Evolutionary conservation across 768 basidiomycete species (phyloP).

Genomic region (Boletus speciosus): DNA sequence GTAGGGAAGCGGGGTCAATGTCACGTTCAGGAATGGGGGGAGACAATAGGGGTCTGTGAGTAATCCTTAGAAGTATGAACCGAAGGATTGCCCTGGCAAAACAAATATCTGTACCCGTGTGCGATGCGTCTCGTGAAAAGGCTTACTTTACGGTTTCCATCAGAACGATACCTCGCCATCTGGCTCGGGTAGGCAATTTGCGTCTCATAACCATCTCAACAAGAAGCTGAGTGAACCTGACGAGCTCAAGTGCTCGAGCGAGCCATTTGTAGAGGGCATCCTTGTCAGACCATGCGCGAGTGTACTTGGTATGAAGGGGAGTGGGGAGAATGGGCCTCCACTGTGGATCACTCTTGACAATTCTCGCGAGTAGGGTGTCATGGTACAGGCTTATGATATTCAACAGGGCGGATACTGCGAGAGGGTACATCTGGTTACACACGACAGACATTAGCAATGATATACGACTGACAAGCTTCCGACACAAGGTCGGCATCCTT

Average conservation of each 20-base stretch:
- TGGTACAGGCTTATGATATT: constrained; percentile 92
- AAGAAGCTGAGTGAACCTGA: constrained; percentile 79
- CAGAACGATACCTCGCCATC: constrained; percentile 74
- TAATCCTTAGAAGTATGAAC: constrained; percentile 67
- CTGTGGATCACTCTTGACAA: constrained; percentile 61
- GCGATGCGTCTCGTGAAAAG: background rate
- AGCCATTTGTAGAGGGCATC: constrained; percentile 73
- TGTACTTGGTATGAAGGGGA: constrained; percentile 83
- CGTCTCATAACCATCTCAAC: constrained; percentile 85
- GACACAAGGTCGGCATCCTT: constrained; percentile 96
- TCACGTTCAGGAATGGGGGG: constrained; percentile 87
- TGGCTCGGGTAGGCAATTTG: constrained; percentile 56
- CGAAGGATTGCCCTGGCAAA: constrained; percentile 66
- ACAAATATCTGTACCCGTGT: constrained; percentile 4
- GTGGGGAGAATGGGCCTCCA: constrained; percentile 74
- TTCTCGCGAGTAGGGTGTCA: constrained; percentile 79
- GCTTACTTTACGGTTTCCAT: constrained; percentile 85
- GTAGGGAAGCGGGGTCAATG: constrained; percentile 70
- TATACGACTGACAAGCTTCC: constrained; percentile 75
- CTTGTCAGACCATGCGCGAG: constrained; percentile 78
- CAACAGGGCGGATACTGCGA: constrained; percentile 78
- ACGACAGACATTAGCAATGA: constrained; percentile 8
- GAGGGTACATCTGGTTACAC: constrained; percentile 13
- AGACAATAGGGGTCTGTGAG: constrained; percentile 69
- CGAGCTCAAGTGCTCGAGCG: constrained; percentile 67